phyloP scores from a whole-genome alignment of 2,329 filamentous ascomycete genomes.

The Hypoxylon sp. region DNA sequence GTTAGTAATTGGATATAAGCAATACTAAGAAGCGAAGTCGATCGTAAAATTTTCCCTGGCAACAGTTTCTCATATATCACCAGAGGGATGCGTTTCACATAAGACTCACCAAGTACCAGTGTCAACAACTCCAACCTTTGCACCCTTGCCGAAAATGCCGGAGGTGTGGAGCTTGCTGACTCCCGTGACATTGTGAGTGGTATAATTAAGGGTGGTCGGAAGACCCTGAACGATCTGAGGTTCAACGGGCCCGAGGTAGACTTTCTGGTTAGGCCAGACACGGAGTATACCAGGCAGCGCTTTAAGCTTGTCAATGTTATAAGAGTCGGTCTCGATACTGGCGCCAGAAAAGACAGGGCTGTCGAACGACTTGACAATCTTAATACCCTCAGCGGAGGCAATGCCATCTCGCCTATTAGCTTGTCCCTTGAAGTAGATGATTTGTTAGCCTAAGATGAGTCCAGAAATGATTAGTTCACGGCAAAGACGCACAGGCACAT shows the following conservation, averaged over 20 bases:
- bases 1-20: neutral
- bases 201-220: constrained; percentile 36
- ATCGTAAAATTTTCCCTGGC: too few species aligned
- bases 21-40: neutral
- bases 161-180: constrained; percentile 41
- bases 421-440: constrained; percentile 28
- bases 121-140: constrained; percentile 42
- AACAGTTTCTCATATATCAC: neutral
- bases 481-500: constrained; percentile 40
- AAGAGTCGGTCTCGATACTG: constrained; percentile 51
- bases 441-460: constrained; percentile 1
- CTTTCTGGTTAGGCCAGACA: constrained; percentile 47
- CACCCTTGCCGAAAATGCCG: constrained; percentile 43
- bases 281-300: constrained; percentile 50
- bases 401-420: constrained; percentile 43
- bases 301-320: constrained; percentile 55
- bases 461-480: neutral
- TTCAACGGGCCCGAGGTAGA: constrained; percentile 40
- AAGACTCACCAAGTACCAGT: constrained; percentile 34
- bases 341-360: constrained; percentile 52
- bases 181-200: constrained; percentile 42
- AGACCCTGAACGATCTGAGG: constrained; percentile 22
- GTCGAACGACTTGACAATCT: constrained; percentile 50
- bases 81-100: neutral
- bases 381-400: constrained; percentile 35